Evolutionary conservation across 176 grass and related monocot genomes (phyloP), one percentile per base, ranked within the genome.

Genomic region (Lolium perenne): DNA sequence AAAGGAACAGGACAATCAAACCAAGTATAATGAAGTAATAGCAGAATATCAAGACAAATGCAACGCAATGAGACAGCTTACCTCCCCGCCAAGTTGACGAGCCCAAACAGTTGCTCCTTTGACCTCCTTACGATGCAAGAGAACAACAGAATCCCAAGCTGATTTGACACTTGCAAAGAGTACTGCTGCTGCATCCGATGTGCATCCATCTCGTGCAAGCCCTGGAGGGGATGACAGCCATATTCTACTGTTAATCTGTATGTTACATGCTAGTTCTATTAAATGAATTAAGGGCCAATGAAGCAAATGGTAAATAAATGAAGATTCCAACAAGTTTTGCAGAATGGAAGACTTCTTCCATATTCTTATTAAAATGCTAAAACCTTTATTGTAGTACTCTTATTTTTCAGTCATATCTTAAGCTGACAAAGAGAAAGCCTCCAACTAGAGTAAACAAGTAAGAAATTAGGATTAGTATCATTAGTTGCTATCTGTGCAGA

Each of bases 1-100:
- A 35, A 32, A 89, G 45, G 46, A 65, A 67, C 14, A 48, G 66
- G 55, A 74, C 45, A 78, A 78, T 50, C 51, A 73, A 71, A 77
- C 53, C 29, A 79, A 35, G 32, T 35, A 29, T 8, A 83, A 38
- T 62, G 26, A 41, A 62, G 50, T 46, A 68, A 35, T 47, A 66
- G 7, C 20, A 51, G 1, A 25, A 51, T 75, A 29, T 56, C 43
- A 46, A 87, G 38, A 53, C 49, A 32, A 76, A 85, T 41, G 47
- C 46, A 82, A 66, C 46, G 22, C 32, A 87, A 71, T 63, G 18
- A 77, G 41, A 71, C 71, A 58, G 38, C 48, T 58, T 63, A 98
- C 93, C 96, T 98, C 96, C 23, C 96, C 96, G 55, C 96, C 96
- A 83, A 95, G 93, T 92, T 98, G 96, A 55, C 91, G 93, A 89